Evolutionary conservation across 1,139 yeast species (phyloP).

Genomic region (Hansenula anomala): DNA sequence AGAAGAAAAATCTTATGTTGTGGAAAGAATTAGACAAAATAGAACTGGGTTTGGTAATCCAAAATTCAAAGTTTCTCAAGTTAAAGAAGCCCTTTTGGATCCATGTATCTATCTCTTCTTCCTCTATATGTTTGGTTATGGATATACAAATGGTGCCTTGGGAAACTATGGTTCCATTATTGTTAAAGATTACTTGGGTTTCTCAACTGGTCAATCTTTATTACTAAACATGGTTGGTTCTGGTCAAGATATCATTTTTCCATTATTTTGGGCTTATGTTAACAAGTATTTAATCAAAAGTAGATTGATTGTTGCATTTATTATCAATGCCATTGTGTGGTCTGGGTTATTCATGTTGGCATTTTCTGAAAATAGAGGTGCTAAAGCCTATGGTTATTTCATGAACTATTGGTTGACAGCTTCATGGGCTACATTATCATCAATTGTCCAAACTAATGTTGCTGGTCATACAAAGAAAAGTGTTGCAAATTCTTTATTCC

Average conservation of each 20-base stretch:
- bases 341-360: neutral
- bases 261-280: neutral
- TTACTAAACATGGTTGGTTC: slow-evolving; percentile 35
- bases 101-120: slow-evolving; percentile 38
- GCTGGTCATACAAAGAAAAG: slow-evolving; percentile 59
- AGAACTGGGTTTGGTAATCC: slow-evolving; percentile 52
- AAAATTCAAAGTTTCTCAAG: slow-evolving; percentile 47
- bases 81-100: slow-evolving; percentile 37
- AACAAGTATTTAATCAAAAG: neutral
- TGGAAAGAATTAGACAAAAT: slow-evolving; percentile 41
- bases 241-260: slow-evolving; percentile 28
- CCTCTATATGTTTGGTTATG: slow-evolving; percentile 25
- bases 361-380: neutral
- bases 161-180: slow-evolving; percentile 27
- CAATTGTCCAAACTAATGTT: slow-evolving; percentile 33
- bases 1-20: slow-evolving; percentile 45
- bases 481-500: slow-evolving; percentile 35
- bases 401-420: neutral
- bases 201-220: slow-evolving; percentile 33
- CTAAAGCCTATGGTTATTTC: neutral
- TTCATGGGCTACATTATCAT: neutral
- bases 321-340: neutral
- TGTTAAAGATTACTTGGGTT: slow-evolving; percentile 30
- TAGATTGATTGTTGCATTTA: neutral
- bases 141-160: slow-evolving; percentile 37